phyloP scores from a whole-genome alignment of 257 asterid species.

The Asclepias syriaca region DNA sequence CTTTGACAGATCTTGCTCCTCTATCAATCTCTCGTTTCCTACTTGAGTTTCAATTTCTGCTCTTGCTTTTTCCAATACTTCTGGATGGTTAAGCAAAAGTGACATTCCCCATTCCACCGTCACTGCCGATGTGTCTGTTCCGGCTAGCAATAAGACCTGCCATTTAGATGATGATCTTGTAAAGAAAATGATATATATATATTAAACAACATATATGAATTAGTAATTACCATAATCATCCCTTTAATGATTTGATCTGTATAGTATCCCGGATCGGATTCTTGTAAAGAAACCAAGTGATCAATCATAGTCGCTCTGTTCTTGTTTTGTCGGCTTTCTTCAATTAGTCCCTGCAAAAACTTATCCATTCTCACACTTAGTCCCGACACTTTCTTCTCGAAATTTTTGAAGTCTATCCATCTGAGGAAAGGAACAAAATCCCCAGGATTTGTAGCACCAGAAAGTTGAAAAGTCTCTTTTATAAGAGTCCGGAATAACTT shows the following conservation, averaged over 20 bases:
- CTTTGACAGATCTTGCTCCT: conserved; percentile 43
- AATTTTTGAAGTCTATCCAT: conserved; percentile 35
- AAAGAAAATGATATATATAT: not conserved
- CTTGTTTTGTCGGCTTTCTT: conserved; percentile 28
- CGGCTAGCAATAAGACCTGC: conserved; percentile 12
- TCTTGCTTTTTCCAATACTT: conserved; percentile 45
- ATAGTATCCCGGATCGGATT: conserved; percentile 46
- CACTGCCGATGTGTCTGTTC: conserved; percentile 31
- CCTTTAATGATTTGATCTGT: conserved; percentile 50
- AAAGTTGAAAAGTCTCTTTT: conserved; percentile 1
- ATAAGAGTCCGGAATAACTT: conserved; percentile 21
- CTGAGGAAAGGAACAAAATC: conserved; percentile 29
- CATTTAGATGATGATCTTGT: not conserved
- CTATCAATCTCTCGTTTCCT: conserved; percentile 36
- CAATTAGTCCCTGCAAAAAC: conserved; percentile 44
- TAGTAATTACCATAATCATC: conserved; percentile 31
- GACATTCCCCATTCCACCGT: conserved; percentile 70
- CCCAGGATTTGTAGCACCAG: conserved; percentile 19
- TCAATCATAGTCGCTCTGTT: conserved; percentile 41
- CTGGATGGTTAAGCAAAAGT: conserved; percentile 48
- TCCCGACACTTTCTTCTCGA: conserved; percentile 30
- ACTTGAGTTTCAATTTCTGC: conserved; percentile 40
- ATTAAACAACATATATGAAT: not conserved
- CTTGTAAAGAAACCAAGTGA: conserved; percentile 55
- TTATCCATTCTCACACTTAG: conserved; percentile 28